phyloP scores from a whole-genome alignment of 2,329 filamentous ascomycete genomes.

The Ophiostoma piceae region DNA sequence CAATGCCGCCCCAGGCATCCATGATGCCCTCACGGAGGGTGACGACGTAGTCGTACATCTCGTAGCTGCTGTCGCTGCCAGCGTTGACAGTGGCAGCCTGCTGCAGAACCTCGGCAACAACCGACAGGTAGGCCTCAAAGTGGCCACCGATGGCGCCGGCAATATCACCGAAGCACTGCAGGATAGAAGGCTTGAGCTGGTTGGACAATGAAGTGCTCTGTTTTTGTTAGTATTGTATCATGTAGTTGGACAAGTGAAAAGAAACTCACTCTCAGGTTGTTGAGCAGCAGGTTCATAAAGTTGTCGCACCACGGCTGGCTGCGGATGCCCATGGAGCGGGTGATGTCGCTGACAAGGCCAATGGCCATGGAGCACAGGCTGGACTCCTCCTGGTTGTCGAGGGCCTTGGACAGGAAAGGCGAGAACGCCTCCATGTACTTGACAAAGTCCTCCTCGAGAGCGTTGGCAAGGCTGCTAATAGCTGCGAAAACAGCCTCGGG shows the following conservation, averaged over 20 bases:
- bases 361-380: conserved; percentile 95
- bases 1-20: conserved; percentile 97
- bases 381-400: conserved; percentile 92
- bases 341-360: conserved; percentile 93
- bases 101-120: conserved; percentile 90
- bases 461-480: conserved; percentile 84
- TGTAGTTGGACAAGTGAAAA: conserved; percentile 10
- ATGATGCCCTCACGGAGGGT: conserved; percentile 95
- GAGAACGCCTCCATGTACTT: conserved; percentile 97
- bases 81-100: conserved; percentile 82
- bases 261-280: conserved; percentile 55
- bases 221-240: conserved; percentile 21
- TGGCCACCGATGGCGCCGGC: conserved; percentile 86
- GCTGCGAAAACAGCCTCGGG: conserved; percentile 91
- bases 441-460: conserved; percentile 84
- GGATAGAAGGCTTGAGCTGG: conserved; percentile 95
- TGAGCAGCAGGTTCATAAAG: conserved; percentile 97
- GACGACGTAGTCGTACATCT: conserved; percentile 95
- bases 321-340: conserved; percentile 80
- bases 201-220: conserved; percentile 81
- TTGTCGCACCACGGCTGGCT: conserved; percentile 93
- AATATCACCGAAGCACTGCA: conserved; percentile 97
- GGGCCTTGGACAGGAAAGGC: conserved; percentile 87
- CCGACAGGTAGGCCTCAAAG: conserved; percentile 87
- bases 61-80: conserved; percentile 74